Conservation (phyloP, 805 yeast genomes). For the Candida gorgasii region DNA sequence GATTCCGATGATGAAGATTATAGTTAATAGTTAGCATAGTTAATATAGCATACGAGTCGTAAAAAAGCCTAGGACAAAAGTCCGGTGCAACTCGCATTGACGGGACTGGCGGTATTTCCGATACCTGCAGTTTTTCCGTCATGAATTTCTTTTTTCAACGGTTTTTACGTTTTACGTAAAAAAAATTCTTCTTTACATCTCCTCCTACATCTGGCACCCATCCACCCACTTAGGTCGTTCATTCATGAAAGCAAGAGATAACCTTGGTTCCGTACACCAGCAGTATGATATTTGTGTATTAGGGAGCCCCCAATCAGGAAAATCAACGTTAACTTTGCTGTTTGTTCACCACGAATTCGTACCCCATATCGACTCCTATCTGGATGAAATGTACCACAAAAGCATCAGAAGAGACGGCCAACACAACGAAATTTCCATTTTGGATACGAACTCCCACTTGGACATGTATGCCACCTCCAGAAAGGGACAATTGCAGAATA, state of each 20-base stretch:
- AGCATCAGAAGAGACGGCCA: conserved; percentile 16
- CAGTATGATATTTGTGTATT: conserved; percentile 29
- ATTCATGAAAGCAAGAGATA: conserved; percentile 8
- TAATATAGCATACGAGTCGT: too few species aligned
- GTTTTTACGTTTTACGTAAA: not conserved
- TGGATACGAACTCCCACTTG: conserved; percentile 28
- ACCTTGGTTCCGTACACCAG: conserved; percentile 11
- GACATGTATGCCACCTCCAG: conserved; percentile 30
- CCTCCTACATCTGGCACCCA: too few species aligned
- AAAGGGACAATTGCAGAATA: conserved; percentile 29
- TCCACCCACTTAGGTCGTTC: not conserved
- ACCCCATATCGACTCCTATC: conserved; percentile 18
- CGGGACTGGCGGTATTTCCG: too few species aligned
- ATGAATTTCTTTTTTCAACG: conserved; percentile 5
- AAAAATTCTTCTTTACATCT: too few species aligned
- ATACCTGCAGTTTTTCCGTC: not conserved
- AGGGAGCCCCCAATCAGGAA: conserved; percentile 27
- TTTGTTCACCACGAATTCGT: conserved; percentile 24
- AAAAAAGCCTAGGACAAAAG: too few species aligned
- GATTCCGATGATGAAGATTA: conserved; percentile 61
- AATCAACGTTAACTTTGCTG: conserved; percentile 26
- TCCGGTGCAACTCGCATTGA: too few species aligned
- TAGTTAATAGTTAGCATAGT: too few species aligned
- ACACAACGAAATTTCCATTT: conserved; percentile 29
- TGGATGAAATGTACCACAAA: conserved; percentile 29